Evolutionary conservation across 208 protist species (phyloP), one percentile per base, ranked within the genome.

Genomic region (Polymyxa betae): DNA sequence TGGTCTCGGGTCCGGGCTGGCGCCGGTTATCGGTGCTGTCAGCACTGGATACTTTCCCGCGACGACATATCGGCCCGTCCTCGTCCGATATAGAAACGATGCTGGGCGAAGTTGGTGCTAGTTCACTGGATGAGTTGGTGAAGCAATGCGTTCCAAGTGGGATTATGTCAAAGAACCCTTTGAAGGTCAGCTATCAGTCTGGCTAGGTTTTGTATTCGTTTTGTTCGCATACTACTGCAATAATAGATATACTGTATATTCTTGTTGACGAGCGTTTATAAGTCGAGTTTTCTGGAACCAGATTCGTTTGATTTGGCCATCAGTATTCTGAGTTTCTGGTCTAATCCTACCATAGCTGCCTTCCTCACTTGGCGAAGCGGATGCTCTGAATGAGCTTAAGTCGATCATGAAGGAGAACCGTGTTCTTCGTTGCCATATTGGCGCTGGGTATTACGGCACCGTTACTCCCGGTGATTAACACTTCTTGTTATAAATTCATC

Each of bases 401-500:
- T 43, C 0, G 20, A 93, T 95, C 78, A 93, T 91, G 20, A 90
- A 78, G 20, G 93, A 96, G 64, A 99, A 99, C 92, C 94, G 95
- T 88, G 88, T 98, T 0, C 68, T 41, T 44, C 45, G 45, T 32
- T 92, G 90, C 45, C 90, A 90, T 89, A 94, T 94, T 88, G 92
- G 93, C 38, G 45, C 88, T 41, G 93, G 93, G 20, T 93, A 93
- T 88, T 94, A 93, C 77, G 78, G 88, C 54, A 94, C 91, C 82
- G 68, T 94, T 88, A 92, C 87, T 20, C 93, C 90, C 45, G 41
- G 20, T 77, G 72, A 92, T 88, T 97, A 97, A 93, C 97, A 98
- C 92, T 97, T 96, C 20, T 95, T 96, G 91, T 96, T 96, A 29
- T 98, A 97, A 94, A 97, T 98, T 93, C 95, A 96, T 88, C 97